Evolutionary conservation across 495 filamentous ascomycete species (phyloP).

Genomic region (Hamigera avellanea): DNA sequence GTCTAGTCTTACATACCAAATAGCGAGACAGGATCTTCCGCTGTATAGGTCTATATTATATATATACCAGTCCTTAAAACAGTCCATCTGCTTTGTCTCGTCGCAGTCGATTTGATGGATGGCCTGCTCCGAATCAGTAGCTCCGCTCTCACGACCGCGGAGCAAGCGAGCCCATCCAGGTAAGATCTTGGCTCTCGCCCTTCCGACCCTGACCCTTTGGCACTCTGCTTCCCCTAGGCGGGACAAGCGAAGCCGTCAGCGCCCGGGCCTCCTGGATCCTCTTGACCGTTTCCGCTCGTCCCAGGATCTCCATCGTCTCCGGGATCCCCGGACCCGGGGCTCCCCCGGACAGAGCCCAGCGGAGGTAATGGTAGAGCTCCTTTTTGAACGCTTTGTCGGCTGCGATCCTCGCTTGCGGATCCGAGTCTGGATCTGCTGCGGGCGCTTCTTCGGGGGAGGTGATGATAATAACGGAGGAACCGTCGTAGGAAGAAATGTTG

Average conservation of each 20-base stretch:
- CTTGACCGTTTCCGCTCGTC: conserved; percentile 43
- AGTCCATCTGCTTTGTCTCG: too few relatives aligned
- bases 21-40: too few relatives aligned
- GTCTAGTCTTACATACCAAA: too few relatives aligned
- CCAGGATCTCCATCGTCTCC: conserved; percentile 50
- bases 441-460: not conserved
- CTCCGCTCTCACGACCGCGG: conserved; percentile 3
- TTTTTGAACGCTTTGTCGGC: conserved; percentile 30
- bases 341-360: conserved; percentile 54
- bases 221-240: conserved; percentile 9
- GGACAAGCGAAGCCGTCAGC: conserved; percentile 15
- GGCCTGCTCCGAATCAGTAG: too few relatives aligned
- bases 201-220: conserved; percentile 4
- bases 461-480: conserved; percentile 10
- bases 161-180: conserved; percentile 33
- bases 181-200: conserved; percentile 11
- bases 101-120: too few relatives aligned
- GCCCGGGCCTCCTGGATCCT: conserved; percentile 40
- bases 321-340: conserved; percentile 47
- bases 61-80: too few relatives aligned
- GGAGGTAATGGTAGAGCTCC: conserved; percentile 43
- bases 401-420: conserved; percentile 4
- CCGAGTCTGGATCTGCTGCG: conserved; percentile 5
- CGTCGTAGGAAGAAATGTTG: conserved; percentile 29
- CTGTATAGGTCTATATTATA: too few relatives aligned